A percentile compares a stretch with the other conserved stretches of the same genome.
Evolutionary conservation across 2,329 filamentous ascomycete genomes (phyloP).

Genomic region (Ophiostoma triangulosporum): DNA sequence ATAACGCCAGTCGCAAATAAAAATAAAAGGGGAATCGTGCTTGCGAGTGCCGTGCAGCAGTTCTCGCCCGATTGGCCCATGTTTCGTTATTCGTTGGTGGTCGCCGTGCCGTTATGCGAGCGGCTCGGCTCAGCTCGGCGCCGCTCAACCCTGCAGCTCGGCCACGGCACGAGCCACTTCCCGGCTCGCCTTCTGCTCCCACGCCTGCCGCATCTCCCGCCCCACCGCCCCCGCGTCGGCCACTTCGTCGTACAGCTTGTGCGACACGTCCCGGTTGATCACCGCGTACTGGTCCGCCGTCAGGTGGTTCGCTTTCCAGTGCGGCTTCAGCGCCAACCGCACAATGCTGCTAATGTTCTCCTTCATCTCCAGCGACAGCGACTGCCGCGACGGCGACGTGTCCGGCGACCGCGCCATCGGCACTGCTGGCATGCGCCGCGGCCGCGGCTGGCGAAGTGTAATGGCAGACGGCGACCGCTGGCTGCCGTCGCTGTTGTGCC

Average conservation of each 20-base stretch:
- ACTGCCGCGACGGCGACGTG: conserved; percentile 47
- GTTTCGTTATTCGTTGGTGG: not conserved
- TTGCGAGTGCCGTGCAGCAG: no score
- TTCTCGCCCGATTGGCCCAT: not conserved
- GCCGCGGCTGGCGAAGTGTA: conserved; percentile 40
- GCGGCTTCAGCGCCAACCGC: conserved; percentile 64
- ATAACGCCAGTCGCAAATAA: conserved; percentile 4
- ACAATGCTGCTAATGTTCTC: conserved; percentile 83
- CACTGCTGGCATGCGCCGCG: conserved; percentile 30
- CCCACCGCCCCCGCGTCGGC: conserved; percentile 44
- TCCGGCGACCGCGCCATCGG: conserved; percentile 41
- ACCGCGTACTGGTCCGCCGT: conserved; percentile 82
- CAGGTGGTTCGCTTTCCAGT: conserved; percentile 67
- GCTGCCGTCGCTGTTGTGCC: conserved; percentile 21
- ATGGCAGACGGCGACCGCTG: conserved; percentile 22
- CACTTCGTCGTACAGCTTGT: conserved; percentile 67
- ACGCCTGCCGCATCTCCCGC: conserved; percentile 50
- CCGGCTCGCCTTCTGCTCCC: conserved; percentile 62
- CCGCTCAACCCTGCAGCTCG: conserved; percentile 36
- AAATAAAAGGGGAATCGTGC: not conserved
- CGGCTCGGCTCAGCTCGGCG: conserved; percentile 8
- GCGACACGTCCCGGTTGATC: conserved; percentile 82
- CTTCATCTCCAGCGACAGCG: conserved; percentile 70
- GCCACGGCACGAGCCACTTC: conserved; percentile 69
- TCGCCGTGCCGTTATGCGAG: not conserved